phyloP scores from a whole-genome alignment of 2,329 filamentous ascomycete species.

The Microascus cirrosus region DNA sequence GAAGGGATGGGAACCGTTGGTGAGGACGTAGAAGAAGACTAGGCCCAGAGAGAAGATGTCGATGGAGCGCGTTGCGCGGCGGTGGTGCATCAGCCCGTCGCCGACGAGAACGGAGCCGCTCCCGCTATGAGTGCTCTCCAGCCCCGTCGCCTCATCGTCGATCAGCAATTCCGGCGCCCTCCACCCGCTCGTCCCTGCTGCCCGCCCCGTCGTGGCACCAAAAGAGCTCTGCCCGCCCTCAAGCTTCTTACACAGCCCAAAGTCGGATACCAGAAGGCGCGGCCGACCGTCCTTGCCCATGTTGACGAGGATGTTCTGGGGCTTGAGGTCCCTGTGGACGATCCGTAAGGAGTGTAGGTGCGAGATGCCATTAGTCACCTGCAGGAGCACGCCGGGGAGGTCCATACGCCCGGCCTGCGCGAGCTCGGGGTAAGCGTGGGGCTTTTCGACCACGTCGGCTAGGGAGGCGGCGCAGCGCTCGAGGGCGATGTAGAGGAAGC shows the following conservation, averaged over 20 bases:
- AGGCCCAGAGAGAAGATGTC: slow-evolving; percentile 96
- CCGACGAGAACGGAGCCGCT: slow-evolving; percentile 47
- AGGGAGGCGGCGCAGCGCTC: slow-evolving; percentile 91
- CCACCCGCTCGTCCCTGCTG: slow-evolving; percentile 90
- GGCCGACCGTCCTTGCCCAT: slow-evolving; percentile 59
- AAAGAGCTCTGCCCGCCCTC: slow-evolving; percentile 92
- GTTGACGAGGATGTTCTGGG: slow-evolving; percentile 88
- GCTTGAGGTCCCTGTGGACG: slow-evolving; percentile 93
- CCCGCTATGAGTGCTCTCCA: slow-evolving; percentile 48
- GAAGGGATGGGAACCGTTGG: slow-evolving; percentile 83
- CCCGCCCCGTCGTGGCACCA: slow-evolving; percentile 85
- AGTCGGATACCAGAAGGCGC: slow-evolving; percentile 92
- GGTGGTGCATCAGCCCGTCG: slow-evolving; percentile 48
- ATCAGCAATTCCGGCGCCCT: slow-evolving; percentile 87
- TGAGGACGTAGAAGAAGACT: slow-evolving; percentile 98
- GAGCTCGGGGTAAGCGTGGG: slow-evolving; percentile 53
- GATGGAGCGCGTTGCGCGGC: slow-evolving; percentile 86
- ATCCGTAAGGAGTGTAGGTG: slow-evolving; percentile 88
- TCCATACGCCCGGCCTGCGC: slow-evolving; percentile 65
- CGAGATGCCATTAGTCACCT: slow-evolving; percentile 80
- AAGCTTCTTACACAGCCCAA: slow-evolving; percentile 93
- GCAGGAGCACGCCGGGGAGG: slow-evolving; percentile 68
- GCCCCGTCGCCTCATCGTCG: slow-evolving; percentile 54
- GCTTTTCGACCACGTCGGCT: slow-evolving; percentile 79
- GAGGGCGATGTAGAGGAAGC: slow-evolving; percentile 91